Evolutionary conservation across 2,329 filamentous ascomycete genomes (phyloP).

Genomic region (Scedosporium aurantiacum): DNA sequence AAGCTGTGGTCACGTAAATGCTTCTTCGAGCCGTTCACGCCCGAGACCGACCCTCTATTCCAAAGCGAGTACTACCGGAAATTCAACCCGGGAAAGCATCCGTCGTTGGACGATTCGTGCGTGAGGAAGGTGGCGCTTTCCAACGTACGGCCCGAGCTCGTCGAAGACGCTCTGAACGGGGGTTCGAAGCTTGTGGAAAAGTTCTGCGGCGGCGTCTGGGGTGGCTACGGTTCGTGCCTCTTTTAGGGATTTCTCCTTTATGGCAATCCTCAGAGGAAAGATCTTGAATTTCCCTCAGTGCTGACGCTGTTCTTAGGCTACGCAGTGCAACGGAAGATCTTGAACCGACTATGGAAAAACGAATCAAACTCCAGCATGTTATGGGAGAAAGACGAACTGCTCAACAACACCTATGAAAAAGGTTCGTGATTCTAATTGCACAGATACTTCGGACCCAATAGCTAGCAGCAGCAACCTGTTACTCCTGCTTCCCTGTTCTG

Average conservation of each 20-base stretch:
- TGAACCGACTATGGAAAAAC: not conserved
- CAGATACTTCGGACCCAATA: no score
- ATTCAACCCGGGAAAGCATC: not conserved
- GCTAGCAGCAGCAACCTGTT: no score
- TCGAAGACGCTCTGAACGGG: constrained; percentile 7
- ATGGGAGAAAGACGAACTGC: not conserved
- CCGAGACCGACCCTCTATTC: constrained; percentile 1
- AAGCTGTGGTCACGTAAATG: constrained; percentile 9
- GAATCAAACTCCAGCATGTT: not conserved
- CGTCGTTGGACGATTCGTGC: constrained; percentile 6
- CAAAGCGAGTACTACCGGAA: constrained; percentile 1
- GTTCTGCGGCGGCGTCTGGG: constrained; percentile 9
- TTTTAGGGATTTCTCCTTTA: not conserved
- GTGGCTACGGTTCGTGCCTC: constrained; percentile 9
- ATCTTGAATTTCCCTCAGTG: not conserved
- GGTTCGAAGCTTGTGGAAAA: constrained; percentile 8
- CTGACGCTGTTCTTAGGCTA: not conserved
- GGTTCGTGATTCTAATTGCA: not conserved
- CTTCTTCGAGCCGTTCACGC: constrained; percentile 7
- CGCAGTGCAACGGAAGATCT: not conserved
- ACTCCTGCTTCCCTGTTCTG: not conserved
- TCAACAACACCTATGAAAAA: not conserved
- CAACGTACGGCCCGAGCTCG: constrained; percentile 7
- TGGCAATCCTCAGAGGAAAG: not conserved
- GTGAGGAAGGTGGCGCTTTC: constrained; percentile 1